Evolutionary conservation across 106 monocot species (phyloP).

Genomic region (Gastrodia elata): DNA sequence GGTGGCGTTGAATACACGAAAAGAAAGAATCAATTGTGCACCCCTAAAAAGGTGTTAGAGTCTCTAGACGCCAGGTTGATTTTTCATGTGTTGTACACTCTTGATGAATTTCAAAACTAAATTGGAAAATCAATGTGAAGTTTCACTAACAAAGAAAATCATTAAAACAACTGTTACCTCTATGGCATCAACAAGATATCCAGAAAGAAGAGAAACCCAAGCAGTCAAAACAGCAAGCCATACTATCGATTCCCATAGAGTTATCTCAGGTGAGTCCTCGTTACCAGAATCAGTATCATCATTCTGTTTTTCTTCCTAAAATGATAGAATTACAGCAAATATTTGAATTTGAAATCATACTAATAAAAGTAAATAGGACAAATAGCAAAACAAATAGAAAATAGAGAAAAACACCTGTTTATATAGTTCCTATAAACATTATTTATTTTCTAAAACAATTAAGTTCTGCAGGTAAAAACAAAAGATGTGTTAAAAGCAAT

Average conservation of each 20-base stretch:
- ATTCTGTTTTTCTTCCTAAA: constrained; percentile 41
- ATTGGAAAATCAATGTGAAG: background rate
- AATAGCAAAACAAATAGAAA: background rate
- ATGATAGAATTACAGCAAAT: background rate
- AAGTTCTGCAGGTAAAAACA: background rate
- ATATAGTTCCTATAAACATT: background rate
- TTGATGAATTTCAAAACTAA: background rate
- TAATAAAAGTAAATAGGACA: background rate
- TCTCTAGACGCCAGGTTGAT: no score
- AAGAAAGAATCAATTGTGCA: no score
- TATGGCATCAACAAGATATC: constrained; percentile 94
- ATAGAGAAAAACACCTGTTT: background rate
- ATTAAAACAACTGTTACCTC: constrained; percentile 37
- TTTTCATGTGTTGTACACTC: background rate
- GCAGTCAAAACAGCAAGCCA: constrained; percentile 87
- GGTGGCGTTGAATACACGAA: no score
- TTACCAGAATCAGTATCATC: constrained; percentile 32
- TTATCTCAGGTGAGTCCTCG: constrained; percentile 61
- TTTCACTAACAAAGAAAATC: background rate
- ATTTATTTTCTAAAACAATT: background rate
- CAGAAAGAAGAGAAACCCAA: constrained; percentile 86
- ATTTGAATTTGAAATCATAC: background rate
- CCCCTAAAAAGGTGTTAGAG: no score
- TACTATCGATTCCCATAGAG: constrained; percentile 60
- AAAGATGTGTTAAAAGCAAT: background rate